phyloP scores from a whole-genome alignment of 2,329 filamentous ascomycete genomes.

The Alternaria dauci region DNA sequence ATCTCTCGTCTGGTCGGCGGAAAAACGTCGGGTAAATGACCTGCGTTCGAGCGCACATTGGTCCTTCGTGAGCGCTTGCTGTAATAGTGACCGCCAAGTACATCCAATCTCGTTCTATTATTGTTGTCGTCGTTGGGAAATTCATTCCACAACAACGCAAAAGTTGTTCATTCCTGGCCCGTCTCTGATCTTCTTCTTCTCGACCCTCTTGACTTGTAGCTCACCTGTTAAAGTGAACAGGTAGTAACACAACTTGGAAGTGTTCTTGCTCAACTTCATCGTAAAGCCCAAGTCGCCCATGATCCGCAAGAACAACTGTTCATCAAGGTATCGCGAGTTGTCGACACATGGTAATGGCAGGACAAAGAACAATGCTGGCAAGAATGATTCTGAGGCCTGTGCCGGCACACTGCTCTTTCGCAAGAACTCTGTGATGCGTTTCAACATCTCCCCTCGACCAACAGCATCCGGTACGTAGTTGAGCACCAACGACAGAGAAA shows the following conservation, averaged over 20 bases:
- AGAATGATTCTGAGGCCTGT: conserved; percentile 17
- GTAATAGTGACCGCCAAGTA: background rate
- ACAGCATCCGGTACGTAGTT: conserved; percentile 88
- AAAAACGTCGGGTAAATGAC: background rate
- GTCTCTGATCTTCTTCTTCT: conserved; percentile 79
- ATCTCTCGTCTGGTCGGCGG: background rate
- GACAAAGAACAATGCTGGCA: conserved; percentile 83
- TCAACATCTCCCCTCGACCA: conserved; percentile 83
- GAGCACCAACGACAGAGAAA: conserved; percentile 89
- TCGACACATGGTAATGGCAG: conserved; percentile 85
- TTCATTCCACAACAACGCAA: conserved; percentile 70
- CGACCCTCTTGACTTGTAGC: conserved; percentile 56
- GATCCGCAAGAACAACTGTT: conserved; percentile 72
- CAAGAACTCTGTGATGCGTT: conserved; percentile 48
- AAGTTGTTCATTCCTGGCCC: conserved; percentile 89
- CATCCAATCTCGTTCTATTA: background rate
- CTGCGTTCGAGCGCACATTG: background rate
- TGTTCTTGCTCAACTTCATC: conserved; percentile 72
- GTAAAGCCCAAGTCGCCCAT: conserved; percentile 80
- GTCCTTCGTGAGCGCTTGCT: background rate
- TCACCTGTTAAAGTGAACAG: conserved; percentile 71
- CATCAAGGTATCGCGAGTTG: conserved; percentile 90
- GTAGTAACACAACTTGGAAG: conserved; percentile 86
- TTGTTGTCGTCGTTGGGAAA: background rate
- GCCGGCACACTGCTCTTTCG: conserved; percentile 12